phyloP scores from a whole-genome alignment of 2,329 filamentous ascomycete species.

The Fusarium decemcellulare region DNA sequence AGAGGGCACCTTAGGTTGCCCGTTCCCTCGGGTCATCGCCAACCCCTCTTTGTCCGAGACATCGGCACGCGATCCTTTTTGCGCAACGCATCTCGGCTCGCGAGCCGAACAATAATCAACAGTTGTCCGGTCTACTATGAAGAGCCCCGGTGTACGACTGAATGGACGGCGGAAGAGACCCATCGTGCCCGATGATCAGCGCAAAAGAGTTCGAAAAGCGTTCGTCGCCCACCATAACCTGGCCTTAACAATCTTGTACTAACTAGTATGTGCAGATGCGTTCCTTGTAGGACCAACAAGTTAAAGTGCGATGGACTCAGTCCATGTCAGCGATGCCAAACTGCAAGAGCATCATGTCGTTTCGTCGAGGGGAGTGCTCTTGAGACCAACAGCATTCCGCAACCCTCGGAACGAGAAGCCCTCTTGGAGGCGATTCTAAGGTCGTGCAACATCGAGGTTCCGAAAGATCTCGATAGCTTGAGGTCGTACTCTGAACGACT shows the following conservation, averaged over 20 bases:
- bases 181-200: not conserved
- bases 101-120: not conserved
- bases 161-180: not conserved
- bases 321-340: not conserved
- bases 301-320: not conserved
- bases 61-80: not conserved
- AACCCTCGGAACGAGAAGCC: not conserved
- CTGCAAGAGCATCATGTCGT: not conserved
- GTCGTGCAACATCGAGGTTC: not conserved
- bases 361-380: not conserved
- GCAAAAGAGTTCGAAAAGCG: not conserved
- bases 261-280: not conserved
- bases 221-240: not conserved
- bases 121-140: not conserved
- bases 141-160: not conserved
- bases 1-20: too few species aligned
- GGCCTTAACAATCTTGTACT: too few species aligned
- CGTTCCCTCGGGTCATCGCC: not conserved
- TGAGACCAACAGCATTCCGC: not conserved
- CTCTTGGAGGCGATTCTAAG: not conserved
- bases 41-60: not conserved
- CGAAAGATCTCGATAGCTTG: not conserved
- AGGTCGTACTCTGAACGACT: not conserved
- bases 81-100: not conserved
- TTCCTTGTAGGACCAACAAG: slow-evolving; percentile 1